Evolutionary conservation across 2,329 filamentous ascomycete genomes (phyloP).

Genomic region (Nemania diffusa): DNA sequence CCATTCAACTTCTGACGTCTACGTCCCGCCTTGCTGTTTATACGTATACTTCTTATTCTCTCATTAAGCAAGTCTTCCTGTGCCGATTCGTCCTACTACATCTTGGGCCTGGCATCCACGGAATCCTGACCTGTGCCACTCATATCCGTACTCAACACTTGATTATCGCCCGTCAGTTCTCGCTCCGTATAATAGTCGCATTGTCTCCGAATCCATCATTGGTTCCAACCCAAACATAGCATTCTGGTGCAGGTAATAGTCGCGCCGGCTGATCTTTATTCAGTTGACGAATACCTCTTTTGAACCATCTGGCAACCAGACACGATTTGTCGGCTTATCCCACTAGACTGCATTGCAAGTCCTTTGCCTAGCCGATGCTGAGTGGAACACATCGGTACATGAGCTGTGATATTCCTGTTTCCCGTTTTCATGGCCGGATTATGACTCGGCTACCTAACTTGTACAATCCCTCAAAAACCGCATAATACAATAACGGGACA

Average conservation of each 20-base stretch:
- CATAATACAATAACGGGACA: slow-evolving; percentile 22
- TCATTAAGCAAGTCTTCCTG: background rate
- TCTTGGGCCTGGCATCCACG: background rate
- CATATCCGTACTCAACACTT: background rate
- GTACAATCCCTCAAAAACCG: background rate
- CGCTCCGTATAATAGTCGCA: background rate
- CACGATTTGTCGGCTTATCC: background rate
- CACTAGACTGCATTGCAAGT: background rate
- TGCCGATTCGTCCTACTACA: background rate
- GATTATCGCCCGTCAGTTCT: background rate
- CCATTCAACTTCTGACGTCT: background rate
- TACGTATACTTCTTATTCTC: background rate
- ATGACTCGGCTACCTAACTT: slow-evolving; percentile 25
- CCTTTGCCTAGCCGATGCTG: background rate
- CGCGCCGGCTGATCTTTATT: background rate
- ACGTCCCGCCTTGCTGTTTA: background rate
- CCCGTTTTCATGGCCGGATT: slow-evolving; percentile 17
- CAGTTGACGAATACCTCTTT: background rate
- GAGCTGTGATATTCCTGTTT: slow-evolving; percentile 1
- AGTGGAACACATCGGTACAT: background rate
- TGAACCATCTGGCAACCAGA: background rate
- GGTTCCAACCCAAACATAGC: background rate
- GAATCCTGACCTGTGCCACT: background rate
- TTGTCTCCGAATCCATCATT: background rate
- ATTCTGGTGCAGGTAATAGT: background rate